phyloP scores from a whole-genome alignment of 192 early-diverging fungal genomes.

The Phlyctochytrium bullatum region DNA sequence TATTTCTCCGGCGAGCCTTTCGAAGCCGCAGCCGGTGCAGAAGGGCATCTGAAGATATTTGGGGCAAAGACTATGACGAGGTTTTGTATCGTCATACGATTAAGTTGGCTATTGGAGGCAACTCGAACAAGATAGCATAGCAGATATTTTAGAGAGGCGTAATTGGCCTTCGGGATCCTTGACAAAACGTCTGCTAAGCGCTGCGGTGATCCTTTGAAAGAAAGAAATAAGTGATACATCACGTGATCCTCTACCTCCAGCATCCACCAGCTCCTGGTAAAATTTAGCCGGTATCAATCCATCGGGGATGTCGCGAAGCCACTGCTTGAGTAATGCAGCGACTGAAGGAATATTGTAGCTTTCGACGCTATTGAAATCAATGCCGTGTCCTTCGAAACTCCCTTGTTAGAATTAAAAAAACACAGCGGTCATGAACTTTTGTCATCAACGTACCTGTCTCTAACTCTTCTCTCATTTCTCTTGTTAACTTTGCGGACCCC shows the following conservation, averaged over 20 bases:
- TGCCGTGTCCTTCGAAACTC: slow-evolving; percentile 8
- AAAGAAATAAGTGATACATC: too few relatives aligned
- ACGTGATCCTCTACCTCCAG: slow-evolving; percentile 17
- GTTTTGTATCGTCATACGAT: slow-evolving; percentile 81
- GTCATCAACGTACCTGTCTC: slow-evolving; percentile 25
- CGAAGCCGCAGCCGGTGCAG: slow-evolving; percentile 11
- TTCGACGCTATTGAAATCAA: slow-evolving; percentile 28
- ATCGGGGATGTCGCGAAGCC: slow-evolving; percentile 42
- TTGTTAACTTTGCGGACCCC: slow-evolving; percentile 31
- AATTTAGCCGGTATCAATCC: slow-evolving; percentile 37
- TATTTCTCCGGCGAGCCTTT: slow-evolving; percentile 27
- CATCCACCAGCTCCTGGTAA: slow-evolving; percentile 22
- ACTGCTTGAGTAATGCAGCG: slow-evolving; percentile 42
- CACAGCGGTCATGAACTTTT: background rate
- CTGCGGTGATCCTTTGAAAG: too few relatives aligned
- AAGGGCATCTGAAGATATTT: slow-evolving; percentile 77
- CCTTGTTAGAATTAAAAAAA: background rate
- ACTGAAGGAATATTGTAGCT: slow-evolving; percentile 30
- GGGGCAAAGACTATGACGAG: slow-evolving; percentile 94
- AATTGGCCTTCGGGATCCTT: slow-evolving; percentile 26
- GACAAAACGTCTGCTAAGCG: slow-evolving; percentile 14
- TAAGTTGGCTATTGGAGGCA: slow-evolving; percentile 13
- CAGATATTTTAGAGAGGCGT: slow-evolving; percentile 24
- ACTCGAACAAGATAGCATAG: slow-evolving; percentile 28
- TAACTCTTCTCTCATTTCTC: slow-evolving; percentile 34